phyloP scores from a whole-genome alignment of 2,329 filamentous ascomycete genomes.

The Scedosporium dehoogii region DNA sequence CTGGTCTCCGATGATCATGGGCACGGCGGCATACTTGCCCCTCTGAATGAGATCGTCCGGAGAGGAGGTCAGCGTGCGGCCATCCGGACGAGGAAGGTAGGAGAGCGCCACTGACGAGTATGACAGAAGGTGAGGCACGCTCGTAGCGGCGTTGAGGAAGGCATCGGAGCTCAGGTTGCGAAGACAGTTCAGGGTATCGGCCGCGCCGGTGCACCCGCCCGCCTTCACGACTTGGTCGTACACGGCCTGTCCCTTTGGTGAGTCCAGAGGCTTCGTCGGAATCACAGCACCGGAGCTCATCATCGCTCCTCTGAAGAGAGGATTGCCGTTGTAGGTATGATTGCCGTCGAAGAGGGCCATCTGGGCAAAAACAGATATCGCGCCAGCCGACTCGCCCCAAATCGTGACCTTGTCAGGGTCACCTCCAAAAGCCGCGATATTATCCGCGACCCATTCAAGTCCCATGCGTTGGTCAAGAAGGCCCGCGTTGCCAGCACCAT shows the following conservation, averaged over 20 bases:
- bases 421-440: no score
- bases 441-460: slow-evolving; percentile 67
- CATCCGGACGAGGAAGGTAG: slow-evolving; percentile 67
- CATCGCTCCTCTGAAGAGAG: slow-evolving; percentile 66
- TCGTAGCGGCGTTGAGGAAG: slow-evolving; percentile 57
- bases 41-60: slow-evolving; percentile 46
- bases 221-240: slow-evolving; percentile 52
- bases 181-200: slow-evolving; percentile 56
- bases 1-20: slow-evolving; percentile 57
- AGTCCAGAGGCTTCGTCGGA: slow-evolving; percentile 54
- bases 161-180: slow-evolving; percentile 47
- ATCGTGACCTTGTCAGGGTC: slow-evolving; percentile 72
- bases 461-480: slow-evolving; percentile 63
- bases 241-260: slow-evolving; percentile 51
- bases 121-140: slow-evolving; percentile 57
- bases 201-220: slow-evolving; percentile 47
- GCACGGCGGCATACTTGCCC: slow-evolving; percentile 40
- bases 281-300: slow-evolving; percentile 64
- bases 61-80: slow-evolving; percentile 48
- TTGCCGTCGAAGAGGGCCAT: slow-evolving; percentile 66
- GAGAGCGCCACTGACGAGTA: slow-evolving; percentile 61
- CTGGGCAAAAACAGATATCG: slow-evolving; percentile 67
- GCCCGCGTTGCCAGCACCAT: slow-evolving; percentile 61
- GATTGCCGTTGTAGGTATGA: slow-evolving; percentile 62
- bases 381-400: slow-evolving; percentile 64